These are phyloP conservation scores for Raffaelea arxii DNA, from an alignment of 2,329 filamentous ascomycete species.

Conservation along the genomic window DNA sequence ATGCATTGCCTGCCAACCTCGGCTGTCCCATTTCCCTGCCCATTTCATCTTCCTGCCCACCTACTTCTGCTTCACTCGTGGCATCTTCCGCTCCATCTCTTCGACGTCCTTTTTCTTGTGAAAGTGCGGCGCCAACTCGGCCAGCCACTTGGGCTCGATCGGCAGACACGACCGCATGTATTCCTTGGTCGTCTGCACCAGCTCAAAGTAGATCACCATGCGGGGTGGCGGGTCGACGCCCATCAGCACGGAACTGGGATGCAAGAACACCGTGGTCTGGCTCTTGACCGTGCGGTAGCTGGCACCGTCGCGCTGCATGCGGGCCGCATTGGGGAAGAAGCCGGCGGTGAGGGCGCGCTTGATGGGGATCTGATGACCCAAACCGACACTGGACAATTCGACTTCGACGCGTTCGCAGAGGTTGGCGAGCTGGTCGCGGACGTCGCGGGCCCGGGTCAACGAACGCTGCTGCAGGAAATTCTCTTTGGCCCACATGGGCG, in stretches of 20 bases:
- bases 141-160: constrained; percentile 73
- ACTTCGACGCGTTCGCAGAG: constrained; percentile 93
- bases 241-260: constrained; percentile 76
- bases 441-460: constrained; percentile 80
- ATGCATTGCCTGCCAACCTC: too few species aligned
- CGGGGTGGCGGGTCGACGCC: constrained; percentile 65
- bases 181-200: constrained; percentile 78
- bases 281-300: constrained; percentile 89
- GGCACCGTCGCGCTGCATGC: constrained; percentile 73
- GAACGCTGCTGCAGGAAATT: constrained; percentile 90
- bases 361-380: constrained; percentile 65
- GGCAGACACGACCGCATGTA: constrained; percentile 87
- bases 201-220: constrained; percentile 80
- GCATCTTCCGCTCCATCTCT: constrained; percentile 60
- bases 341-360: constrained; percentile 82
- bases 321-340: constrained; percentile 88
- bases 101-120: constrained; percentile 90
- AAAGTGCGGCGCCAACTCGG: constrained; percentile 87
- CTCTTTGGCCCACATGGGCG: constrained; percentile 76
- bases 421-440: constrained; percentile 84
- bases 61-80: constrained; percentile 18
- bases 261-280: constrained; percentile 79
- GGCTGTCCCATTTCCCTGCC: too few species aligned
- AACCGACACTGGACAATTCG: constrained; percentile 56
- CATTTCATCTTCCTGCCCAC: too few species aligned